phyloP scores from a whole-genome alignment of 1,284 basidiomycete genomes.

The Sporisorium scitamineum region DNA sequence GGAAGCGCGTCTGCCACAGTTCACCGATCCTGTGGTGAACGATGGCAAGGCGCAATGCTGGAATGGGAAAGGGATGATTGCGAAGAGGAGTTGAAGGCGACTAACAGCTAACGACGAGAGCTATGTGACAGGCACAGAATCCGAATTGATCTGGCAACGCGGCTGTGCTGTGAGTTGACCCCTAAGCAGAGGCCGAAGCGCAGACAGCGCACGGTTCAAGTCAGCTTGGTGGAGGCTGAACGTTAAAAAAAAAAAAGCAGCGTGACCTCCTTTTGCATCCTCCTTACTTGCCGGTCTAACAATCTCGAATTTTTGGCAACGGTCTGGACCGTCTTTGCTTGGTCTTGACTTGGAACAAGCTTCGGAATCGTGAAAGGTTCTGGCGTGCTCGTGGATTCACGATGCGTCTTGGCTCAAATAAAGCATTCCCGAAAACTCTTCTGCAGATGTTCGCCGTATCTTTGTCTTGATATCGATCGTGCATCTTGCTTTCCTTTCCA shows the following conservation, averaged over 20 bases:
- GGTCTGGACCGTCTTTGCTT: constrained; percentile 1
- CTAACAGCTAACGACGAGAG: background rate
- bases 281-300: background rate
- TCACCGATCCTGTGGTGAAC: background rate
- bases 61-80: background rate
- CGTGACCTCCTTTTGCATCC: background rate
- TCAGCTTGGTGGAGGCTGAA: constrained; percentile 1
- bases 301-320: background rate
- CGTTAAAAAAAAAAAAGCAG: background rate
- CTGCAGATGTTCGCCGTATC: background rate
- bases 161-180: constrained; percentile 5
- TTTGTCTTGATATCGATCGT: background rate
- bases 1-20: constrained; percentile 8
- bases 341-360: background rate
- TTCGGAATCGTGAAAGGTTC: background rate
- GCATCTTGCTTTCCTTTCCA: background rate
- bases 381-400: background rate
- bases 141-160: background rate
- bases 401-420: background rate
- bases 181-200: background rate
- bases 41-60: background rate
- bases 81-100: background rate
- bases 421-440: background rate
- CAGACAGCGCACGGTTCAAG: constrained; percentile 3
- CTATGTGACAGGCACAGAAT: background rate